phyloP scores from a whole-genome alignment of 2,329 filamentous ascomycete species.

The Xylaria sp. region DNA sequence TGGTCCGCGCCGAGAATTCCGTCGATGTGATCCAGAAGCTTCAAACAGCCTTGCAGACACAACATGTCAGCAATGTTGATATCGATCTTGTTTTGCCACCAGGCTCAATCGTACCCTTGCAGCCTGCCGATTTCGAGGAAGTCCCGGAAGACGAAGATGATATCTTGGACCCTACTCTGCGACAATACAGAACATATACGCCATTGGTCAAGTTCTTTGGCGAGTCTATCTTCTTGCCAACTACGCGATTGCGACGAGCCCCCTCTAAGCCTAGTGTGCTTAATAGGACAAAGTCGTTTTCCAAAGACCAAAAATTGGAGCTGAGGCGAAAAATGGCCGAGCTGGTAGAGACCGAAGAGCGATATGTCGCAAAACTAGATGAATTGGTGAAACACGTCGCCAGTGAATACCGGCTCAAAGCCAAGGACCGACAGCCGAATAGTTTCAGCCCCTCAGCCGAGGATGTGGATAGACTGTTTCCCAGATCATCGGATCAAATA shows the following conservation, averaged over 20 bases:
- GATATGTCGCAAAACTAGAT: constrained; percentile 88
- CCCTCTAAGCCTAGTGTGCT: constrained; percentile 86
- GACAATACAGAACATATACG: constrained; percentile 81
- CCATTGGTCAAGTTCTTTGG: constrained; percentile 82
- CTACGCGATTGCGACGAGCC: constrained; percentile 82
- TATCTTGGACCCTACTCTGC: constrained; percentile 69
- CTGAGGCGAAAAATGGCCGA: constrained; percentile 90
- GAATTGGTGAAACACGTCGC: constrained; percentile 85
- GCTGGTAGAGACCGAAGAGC: constrained; percentile 90
- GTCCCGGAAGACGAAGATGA: constrained; percentile 72
- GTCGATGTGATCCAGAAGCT: constrained; percentile 77
- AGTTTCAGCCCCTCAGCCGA: constrained; percentile 78
- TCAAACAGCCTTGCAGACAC: constrained; percentile 79
- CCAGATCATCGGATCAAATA: constrained; percentile 81
- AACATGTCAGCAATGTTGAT: constrained; percentile 86
- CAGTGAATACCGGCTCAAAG: constrained; percentile 78
- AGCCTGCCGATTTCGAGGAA: constrained; percentile 68
- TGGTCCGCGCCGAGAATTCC: constrained; percentile 83
- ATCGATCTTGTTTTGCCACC: constrained; percentile 86
- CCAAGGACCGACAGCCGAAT: constrained; percentile 64
- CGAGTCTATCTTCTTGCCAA: constrained; percentile 86
- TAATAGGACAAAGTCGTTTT: constrained; percentile 80
- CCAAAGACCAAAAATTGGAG: constrained; percentile 82
- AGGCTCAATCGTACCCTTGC: constrained; percentile 75
- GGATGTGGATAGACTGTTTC: constrained; percentile 81